phyloP scores from a whole-genome alignment of 108 stramenopile species.

The Nannochloropsis oceanica region DNA sequence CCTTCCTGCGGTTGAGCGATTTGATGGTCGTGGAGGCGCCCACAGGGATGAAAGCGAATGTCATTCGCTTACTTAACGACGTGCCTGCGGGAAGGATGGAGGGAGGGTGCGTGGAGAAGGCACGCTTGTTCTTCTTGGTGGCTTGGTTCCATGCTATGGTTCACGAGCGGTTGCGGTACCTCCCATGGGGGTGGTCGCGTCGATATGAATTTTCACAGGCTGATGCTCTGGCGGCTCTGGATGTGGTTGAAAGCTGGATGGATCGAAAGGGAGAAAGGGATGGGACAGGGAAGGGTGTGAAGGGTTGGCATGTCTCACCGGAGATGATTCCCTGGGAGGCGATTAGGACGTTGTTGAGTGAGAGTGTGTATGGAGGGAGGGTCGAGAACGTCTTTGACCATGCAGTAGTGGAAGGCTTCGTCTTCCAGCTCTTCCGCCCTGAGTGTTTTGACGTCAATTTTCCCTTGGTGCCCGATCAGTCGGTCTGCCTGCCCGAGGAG shows the following conservation, averaged over 20 bases:
- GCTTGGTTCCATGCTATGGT: conserved; percentile 91
- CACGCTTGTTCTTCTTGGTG: conserved; percentile 69
- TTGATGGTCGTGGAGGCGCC: conserved; percentile 70
- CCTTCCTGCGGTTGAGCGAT: conserved; percentile 35
- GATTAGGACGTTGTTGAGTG: conserved; percentile 28
- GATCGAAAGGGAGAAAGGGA: conserved; percentile 5
- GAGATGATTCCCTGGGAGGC: conserved; percentile 41
- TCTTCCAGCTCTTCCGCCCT: conserved; percentile 20
- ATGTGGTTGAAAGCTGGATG: conserved; percentile 41
- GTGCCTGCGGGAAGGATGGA: conserved; percentile 27
- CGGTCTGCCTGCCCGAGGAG: background rate
- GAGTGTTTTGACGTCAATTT: conserved; percentile 27
- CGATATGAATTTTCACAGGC: conserved; percentile 87
- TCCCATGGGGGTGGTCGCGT: conserved; percentile 78
- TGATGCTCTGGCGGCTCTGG: conserved; percentile 72
- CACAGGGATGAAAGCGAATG: conserved; percentile 71
- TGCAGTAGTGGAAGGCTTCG: conserved; percentile 14
- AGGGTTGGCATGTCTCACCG: background rate
- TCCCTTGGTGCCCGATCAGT: conserved; percentile 14
- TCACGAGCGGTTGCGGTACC: conserved; percentile 84
- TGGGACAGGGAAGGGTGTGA: background rate
- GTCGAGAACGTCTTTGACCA: conserved; percentile 35
- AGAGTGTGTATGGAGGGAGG: conserved; percentile 44
- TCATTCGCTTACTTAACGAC: conserved; percentile 63
- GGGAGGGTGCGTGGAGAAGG: conserved; percentile 39